A percentile compares a stretch with the other conserved stretches of the same genome.
Conservation (phyloP, 2,329 filamentous ascomycete genomes). For the Cordyceps farinosa region DNA sequence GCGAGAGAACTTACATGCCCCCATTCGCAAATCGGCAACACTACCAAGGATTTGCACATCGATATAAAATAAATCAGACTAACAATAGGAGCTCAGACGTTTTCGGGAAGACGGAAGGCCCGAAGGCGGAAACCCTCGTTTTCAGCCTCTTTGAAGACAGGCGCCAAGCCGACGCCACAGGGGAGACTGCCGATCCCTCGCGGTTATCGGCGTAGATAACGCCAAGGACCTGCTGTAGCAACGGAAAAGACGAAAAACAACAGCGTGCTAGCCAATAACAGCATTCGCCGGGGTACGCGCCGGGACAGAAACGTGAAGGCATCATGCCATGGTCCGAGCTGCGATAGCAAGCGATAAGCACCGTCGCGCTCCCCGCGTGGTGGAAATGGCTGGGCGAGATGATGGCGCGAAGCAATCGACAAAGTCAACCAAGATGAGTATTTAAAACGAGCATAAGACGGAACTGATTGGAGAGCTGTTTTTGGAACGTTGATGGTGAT, state of each 20-base stretch:
- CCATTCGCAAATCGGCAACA: too few relatives aligned
- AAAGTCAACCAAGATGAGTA: neutral
- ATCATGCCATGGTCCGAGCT: neutral
- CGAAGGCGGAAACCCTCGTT: conserved; percentile 9
- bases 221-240: neutral
- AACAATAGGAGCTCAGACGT: neutral
- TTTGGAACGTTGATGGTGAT: neutral
- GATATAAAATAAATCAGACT: too few relatives aligned
- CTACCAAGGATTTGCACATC: too few relatives aligned
- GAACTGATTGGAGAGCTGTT: neutral
- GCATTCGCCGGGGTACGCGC: conserved; percentile 10
- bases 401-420: neutral
- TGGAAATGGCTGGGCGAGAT: neutral
- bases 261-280: neutral
- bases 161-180: conserved; percentile 7
- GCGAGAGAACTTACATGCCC: too few relatives aligned
- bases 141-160: neutral
- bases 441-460: neutral
- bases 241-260: neutral
- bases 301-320: neutral
- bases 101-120: neutral
- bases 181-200: neutral
- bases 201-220: neutral
- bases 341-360: neutral
- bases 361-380: conserved; percentile 3